phyloP scores from a whole-genome alignment of 2,329 filamentous ascomycete genomes.

The Paramyrothecium sp. region DNA sequence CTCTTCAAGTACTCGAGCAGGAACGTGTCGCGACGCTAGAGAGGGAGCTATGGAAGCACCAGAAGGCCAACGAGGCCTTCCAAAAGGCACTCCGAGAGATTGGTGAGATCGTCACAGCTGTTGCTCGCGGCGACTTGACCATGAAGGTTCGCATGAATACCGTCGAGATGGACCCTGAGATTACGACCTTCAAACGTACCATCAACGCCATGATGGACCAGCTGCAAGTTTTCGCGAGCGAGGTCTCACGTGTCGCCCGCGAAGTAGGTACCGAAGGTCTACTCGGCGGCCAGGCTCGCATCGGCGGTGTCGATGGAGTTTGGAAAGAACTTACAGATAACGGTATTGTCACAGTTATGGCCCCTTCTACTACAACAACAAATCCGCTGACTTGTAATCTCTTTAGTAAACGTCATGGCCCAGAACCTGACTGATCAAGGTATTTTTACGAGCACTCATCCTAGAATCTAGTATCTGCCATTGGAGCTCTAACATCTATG shows the following conservation, averaged over 20 bases:
- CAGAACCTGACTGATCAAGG: slow-evolving; percentile 78
- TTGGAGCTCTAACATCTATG: slow-evolving; percentile 8
- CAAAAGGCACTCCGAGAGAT: slow-evolving; percentile 96
- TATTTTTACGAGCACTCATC: slow-evolving; percentile 21
- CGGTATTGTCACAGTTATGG: slow-evolving; percentile 40
- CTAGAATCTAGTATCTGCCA: neutral
- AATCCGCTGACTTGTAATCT: slow-evolving; percentile 18
- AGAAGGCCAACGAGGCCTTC: slow-evolving; percentile 97
- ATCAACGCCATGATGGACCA: slow-evolving; percentile 99
- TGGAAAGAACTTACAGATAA: slow-evolving; percentile 97
- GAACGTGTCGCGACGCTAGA: slow-evolving; percentile 87
- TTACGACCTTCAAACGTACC: slow-evolving; percentile 94
- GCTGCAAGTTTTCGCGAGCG: slow-evolving; percentile 91
- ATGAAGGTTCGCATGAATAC: slow-evolving; percentile 97
- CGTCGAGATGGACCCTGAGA: slow-evolving; percentile 96
- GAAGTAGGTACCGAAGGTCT: slow-evolving; percentile 96
- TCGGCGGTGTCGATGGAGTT: slow-evolving; percentile 91
- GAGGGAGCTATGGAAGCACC: slow-evolving; percentile 92
- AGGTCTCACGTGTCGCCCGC: slow-evolving; percentile 90
- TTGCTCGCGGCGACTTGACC: slow-evolving; percentile 90
- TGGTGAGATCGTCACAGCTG: slow-evolving; percentile 93
- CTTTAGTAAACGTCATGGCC: slow-evolving; percentile 77
- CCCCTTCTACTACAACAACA: neutral
- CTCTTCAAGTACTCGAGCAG: slow-evolving; percentile 78
- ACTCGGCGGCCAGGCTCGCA: slow-evolving; percentile 88